These are phyloP conservation scores for Phoma sp. DNA, from an alignment of 2,329 filamentous ascomycete genomes.

Conservation along the genomic window DNA sequence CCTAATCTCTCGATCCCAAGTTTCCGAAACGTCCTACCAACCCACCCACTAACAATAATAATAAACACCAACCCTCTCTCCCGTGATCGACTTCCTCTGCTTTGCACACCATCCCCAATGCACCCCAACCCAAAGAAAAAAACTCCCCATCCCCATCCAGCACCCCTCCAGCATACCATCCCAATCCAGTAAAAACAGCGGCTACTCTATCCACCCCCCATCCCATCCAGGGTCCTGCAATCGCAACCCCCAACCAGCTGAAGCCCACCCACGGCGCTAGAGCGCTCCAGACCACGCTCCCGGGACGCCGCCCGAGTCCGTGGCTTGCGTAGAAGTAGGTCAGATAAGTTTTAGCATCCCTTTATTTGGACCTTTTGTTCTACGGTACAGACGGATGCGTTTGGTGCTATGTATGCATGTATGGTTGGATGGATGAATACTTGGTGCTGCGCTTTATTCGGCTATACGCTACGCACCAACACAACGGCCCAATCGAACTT, in stretches of 20 bases:
- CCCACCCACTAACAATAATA: no score
- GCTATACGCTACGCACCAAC: no score
- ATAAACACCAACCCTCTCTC: not conserved
- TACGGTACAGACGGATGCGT: no score
- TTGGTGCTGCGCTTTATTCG: no score
- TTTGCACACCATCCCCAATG: not conserved
- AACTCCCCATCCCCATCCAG: not conserved
- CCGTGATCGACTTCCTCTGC: not conserved
- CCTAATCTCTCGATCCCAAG: not conserved
- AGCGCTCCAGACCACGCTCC: slow-evolving; percentile 10
- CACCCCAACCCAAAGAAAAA: not conserved
- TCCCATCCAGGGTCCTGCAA: not conserved
- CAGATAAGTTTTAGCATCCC: no score
- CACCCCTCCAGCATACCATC: not conserved
- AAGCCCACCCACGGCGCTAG: not conserved
- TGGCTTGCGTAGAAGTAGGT: slow-evolving; percentile 10
- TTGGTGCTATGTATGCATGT: no score
- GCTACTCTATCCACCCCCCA: no score
- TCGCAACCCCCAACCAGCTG: no score
- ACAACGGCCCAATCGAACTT: no score
- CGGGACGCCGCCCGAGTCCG: not conserved
- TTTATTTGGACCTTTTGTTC: no score
- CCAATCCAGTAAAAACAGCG: not conserved
- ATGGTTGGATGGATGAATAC: no score
- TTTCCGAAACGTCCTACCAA: no score